Evolutionary conservation across 352 stramenopile genomes (phyloP).

Genomic region (Globisporangium cystogenes): DNA sequence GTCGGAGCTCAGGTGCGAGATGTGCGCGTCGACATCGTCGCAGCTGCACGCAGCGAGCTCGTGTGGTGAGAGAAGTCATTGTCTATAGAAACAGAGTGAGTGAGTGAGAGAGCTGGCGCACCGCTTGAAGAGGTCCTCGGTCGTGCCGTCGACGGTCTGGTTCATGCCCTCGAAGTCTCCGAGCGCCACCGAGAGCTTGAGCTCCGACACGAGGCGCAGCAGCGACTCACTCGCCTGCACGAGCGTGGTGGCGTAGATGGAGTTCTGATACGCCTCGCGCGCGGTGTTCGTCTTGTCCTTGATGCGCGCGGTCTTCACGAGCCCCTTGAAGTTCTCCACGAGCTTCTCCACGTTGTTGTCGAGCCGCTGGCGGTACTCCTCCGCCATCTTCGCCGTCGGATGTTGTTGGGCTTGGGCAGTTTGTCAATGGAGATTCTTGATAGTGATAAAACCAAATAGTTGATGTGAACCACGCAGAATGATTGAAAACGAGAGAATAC

Average conservation of each 20-base stretch:
- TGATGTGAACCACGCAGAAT: no score
- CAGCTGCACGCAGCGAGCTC: slow-evolving; percentile 27
- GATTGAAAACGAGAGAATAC: no score
- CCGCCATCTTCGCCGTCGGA: slow-evolving; percentile 35
- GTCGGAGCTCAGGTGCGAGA: slow-evolving; percentile 72
- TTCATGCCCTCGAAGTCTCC: slow-evolving; percentile 86
- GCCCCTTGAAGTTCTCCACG: slow-evolving; percentile 84
- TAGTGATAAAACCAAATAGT: no score
- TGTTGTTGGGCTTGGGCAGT: neutral
- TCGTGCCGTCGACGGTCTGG: slow-evolving; percentile 70
- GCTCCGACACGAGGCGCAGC: slow-evolving; percentile 75
- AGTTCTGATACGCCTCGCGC: slow-evolving; percentile 73
- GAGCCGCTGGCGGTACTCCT: slow-evolving; percentile 79
- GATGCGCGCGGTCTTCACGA: slow-evolving; percentile 78
- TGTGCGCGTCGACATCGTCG: slow-evolving; percentile 75
- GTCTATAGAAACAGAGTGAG: neutral
- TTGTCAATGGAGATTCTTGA: no score
- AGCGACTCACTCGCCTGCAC: slow-evolving; percentile 78
- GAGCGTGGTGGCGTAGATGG: slow-evolving; percentile 76
- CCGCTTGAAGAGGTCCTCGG: slow-evolving; percentile 65
- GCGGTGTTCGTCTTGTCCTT: slow-evolving; percentile 80
- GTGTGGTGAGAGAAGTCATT: neutral
- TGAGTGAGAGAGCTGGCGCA: slow-evolving; percentile 8
- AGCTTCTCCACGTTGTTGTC: slow-evolving; percentile 88
- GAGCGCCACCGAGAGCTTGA: slow-evolving; percentile 75